Percentiles rank a stretch among this genome's conserved stretches.
These are phyloP conservation scores for Linderina pennispora DNA, from an alignment of 192 early-diverging fungal genomes.

Conservation along the genomic window DNA sequence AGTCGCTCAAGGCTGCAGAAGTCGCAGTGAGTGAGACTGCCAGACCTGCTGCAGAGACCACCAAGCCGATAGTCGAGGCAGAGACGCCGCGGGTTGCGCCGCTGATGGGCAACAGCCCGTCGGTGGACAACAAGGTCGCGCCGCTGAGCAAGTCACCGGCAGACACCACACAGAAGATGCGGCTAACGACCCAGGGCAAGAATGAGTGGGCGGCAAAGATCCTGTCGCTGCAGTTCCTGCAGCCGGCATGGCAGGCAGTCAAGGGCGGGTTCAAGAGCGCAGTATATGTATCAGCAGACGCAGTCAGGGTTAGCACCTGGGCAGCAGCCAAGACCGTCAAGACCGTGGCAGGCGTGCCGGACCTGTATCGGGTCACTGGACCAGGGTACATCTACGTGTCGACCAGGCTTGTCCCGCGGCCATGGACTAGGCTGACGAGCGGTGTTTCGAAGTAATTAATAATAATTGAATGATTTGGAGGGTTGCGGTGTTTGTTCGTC, in stretches of 20 bases:
- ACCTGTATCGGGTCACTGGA: conserved; percentile 37
- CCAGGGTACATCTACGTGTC: conserved; percentile 43
- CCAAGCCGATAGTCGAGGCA: not conserved
- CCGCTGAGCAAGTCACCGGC: conserved; percentile 25
- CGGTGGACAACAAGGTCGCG: conserved; percentile 18
- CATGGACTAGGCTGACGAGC: conserved; percentile 32
- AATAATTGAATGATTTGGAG: too few relatives aligned
- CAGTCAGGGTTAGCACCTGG: conserved; percentile 17
- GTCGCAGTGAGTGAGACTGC: not conserved
- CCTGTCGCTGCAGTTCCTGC: not conserved
- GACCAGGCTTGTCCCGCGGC: conserved; percentile 28
- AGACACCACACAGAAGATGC: conserved; percentile 15
- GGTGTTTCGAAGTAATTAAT: not conserved
- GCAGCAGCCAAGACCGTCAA: conserved; percentile 19
- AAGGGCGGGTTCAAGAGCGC: conserved; percentile 1
- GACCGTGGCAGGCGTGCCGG: conserved; percentile 39
- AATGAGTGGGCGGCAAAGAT: not conserved
- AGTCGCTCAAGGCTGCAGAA: not conserved
- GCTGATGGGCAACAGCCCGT: conserved; percentile 17
- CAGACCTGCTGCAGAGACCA: not conserved
- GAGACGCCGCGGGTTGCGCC: conserved; percentile 3
- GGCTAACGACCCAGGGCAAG: not conserved
- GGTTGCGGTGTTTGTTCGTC: too few relatives aligned
- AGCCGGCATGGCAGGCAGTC: conserved; percentile 10
- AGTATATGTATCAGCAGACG: conserved; percentile 14